Conservation (phyloP, 768 basidiomycete species). For the Brasilioporus rufonigricans region DNA sequence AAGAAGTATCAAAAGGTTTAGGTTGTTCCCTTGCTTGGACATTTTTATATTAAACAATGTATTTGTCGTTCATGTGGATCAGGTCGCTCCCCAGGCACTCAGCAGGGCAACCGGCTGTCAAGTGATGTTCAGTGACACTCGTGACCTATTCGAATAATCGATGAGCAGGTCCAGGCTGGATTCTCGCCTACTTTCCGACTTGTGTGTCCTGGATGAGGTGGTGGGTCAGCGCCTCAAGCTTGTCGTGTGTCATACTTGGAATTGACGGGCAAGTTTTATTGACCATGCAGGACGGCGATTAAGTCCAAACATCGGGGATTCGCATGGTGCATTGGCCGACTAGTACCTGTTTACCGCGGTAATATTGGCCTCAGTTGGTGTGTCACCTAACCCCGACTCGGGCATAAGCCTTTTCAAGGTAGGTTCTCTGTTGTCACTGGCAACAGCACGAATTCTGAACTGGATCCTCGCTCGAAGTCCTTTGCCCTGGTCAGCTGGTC, state of each 20-base stretch:
- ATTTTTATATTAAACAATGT: neutral
- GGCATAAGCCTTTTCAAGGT: conserved; percentile 12
- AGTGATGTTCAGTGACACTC: neutral
- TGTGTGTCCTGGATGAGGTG: neutral
- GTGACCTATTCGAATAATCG: neutral
- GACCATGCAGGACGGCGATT: conserved; percentile 21
- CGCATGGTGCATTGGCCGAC: conserved; percentile 14
- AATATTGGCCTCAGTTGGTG: conserved; percentile 9
- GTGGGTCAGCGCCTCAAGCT: conserved; percentile 8
- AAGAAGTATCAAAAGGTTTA: conserved; percentile 1
- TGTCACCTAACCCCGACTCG: neutral
- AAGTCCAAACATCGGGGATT: conserved; percentile 23
- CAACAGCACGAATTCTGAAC: conserved; percentile 25
- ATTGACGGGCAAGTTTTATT: conserved; percentile 3
- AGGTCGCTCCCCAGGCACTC: conserved; percentile 13
- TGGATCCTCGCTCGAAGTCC: conserved; percentile 20
- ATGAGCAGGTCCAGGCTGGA: conserved; percentile 1
- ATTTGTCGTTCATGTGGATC: conserved; percentile 22
- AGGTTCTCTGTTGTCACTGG: conserved; percentile 23
- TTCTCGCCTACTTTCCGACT: conserved; percentile 8
- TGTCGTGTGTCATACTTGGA: conserved; percentile 9
- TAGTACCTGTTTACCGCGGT: conserved; percentile 14
- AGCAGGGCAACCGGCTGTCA: neutral
- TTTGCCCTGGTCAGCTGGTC: conserved; percentile 3
- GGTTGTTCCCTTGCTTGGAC: conserved; percentile 1